Evolutionary conservation across 78 protist genomes (phyloP).

Genomic region (Dictyostelium firmibasis): DNA sequence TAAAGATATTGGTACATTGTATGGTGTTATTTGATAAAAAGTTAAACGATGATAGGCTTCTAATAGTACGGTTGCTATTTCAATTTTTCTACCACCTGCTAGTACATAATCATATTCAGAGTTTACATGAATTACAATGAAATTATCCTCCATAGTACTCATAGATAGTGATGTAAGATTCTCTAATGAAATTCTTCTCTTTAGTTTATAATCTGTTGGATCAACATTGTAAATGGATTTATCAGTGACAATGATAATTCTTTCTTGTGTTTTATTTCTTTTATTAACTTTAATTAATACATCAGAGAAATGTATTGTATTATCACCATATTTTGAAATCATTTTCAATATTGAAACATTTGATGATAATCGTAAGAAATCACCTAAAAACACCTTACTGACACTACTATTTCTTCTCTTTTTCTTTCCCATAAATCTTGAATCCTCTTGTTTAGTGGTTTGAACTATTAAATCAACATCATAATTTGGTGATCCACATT

Average conservation of each 20-base stretch:
- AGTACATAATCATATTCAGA: constrained; percentile 90
- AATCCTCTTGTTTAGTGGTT: constrained; percentile 68
- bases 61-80: constrained; percentile 76
- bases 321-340: constrained; percentile 83
- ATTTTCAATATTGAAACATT: constrained; percentile 62
- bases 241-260: constrained; percentile 87
- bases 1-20: not conserved
- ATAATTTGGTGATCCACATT: constrained; percentile 8
- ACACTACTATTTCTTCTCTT: constrained; percentile 83
- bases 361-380: constrained; percentile 46
- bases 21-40: not conserved
- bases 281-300: constrained; percentile 89
- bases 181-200: constrained; percentile 78
- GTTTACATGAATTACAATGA: constrained; percentile 84
- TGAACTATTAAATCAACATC: constrained; percentile 65
- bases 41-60: constrained; percentile 72
- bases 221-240: constrained; percentile 85
- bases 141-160: constrained; percentile 85
- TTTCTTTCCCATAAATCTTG: constrained; percentile 84
- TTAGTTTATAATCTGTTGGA: constrained; percentile 84
- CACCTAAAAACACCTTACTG: constrained; percentile 84
- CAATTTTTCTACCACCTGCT: constrained; percentile 87
- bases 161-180: constrained; percentile 64
- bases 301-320: constrained; percentile 84
- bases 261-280: constrained; percentile 89